phyloP scores from a whole-genome alignment of 2,329 filamentous ascomycete genomes.

The Epichloe sylvatica region DNA sequence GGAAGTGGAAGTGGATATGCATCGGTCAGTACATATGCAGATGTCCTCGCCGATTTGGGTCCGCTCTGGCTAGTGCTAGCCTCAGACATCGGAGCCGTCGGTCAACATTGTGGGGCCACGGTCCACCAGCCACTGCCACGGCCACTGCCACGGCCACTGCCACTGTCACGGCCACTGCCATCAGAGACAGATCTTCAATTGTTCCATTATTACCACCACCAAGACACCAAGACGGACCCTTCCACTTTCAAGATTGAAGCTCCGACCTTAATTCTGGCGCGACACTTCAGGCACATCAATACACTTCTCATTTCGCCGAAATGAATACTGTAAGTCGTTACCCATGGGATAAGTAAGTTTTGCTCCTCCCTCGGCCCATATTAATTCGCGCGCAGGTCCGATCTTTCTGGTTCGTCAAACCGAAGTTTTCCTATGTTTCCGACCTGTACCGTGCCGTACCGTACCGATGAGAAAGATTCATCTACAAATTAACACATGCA shows the following conservation, averaged over 20 bases:
- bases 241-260: neutral
- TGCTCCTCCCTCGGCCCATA: conserved; percentile 1
- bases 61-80: no score
- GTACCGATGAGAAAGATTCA: neutral
- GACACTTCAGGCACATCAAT: neutral
- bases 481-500: neutral
- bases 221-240: no score
- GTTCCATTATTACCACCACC: neutral
- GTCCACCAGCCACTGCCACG: neutral
- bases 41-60: no score
- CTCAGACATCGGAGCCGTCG: no score
- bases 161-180: neutral
- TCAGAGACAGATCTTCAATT: neutral
- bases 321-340: conserved; percentile 42
- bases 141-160: neutral
- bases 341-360: neutral
- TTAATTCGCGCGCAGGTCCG: conserved; percentile 31
- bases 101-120: neutral
- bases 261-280: neutral
- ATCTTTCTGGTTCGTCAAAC: conserved; percentile 48
- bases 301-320: neutral
- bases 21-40: neutral
- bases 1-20: neutral
- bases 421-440: neutral
- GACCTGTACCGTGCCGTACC: neutral